Evolutionary conservation across 2,329 filamentous ascomycete species (phyloP), one percentile per base, ranked within the genome.

Genomic region (Venturia oleaginea): DNA sequence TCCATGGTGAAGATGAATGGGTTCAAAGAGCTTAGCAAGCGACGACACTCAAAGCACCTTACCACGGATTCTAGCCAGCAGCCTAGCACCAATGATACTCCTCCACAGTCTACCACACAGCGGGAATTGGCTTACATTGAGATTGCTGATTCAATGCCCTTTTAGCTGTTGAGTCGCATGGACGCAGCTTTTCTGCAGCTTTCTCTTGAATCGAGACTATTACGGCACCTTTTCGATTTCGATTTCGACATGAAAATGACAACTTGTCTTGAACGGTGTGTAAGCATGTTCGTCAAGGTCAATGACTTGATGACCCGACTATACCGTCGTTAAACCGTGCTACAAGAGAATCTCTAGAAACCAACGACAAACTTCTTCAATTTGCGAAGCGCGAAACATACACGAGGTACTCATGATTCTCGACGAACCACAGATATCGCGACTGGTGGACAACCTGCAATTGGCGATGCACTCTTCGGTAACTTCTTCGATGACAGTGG

Each of bases 401-500:
- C 30, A 27, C 51, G 37, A 27, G 24, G 43, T 42, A 54, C 4
- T 34, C 64, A 48, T 51, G 30, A 24, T 22, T 40, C 38, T 27
- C 48, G 48, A 55, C 27, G 43, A 32, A 51, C 32, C 40, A 40
- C 54, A 13, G 22, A 62, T 48, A 24, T 62, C 27, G 43, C 19
- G 32, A 19, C 24, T 51, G 43, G 30, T n/a, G 74, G 84, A 86
- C 24, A 59, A 0, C 2, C 30, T 32, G 64, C 46, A 13, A 73
- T 93, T 32, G 89, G 89, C 8, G 87, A 92, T 61, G 89, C 92
- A 3, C 81, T 97, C 2, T 99, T 92, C 74, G 87, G 90, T 30
- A 89, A 90, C 4, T 90, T 92, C 70, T 87, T 93, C 68, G 93
- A 97, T 72, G 92, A 96, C 78, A 87, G 97, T 67, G 93, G 97